Evolutionary conservation across 495 filamentous ascomycete genomes (phyloP).

Genomic region (Tuber melanosporum): DNA sequence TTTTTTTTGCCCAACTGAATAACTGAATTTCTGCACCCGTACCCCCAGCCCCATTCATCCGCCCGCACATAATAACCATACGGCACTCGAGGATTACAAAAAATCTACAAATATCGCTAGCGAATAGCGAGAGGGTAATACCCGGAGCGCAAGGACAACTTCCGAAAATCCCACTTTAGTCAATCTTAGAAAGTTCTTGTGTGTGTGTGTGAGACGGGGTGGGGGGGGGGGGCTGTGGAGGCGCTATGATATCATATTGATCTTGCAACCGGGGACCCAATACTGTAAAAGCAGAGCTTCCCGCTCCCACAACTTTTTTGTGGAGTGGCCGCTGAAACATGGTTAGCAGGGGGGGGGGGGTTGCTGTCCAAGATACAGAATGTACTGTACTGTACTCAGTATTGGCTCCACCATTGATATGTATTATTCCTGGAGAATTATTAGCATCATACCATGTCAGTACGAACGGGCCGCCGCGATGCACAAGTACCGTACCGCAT

Average conservation of each 20-base stretch:
- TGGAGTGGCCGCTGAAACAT: background rate
- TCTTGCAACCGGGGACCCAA: background rate
- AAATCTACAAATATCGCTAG: background rate
- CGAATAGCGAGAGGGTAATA: background rate
- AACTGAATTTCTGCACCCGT: too few species aligned
- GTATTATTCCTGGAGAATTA: too few species aligned
- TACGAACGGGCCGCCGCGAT: too few species aligned
- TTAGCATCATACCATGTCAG: too few species aligned
- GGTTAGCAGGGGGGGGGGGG: background rate
- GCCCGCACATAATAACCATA: background rate
- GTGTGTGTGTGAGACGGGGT: background rate
- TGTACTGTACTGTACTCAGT: too few species aligned
- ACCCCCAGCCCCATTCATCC: background rate
- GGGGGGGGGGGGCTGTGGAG: too few species aligned
- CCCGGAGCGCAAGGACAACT: background rate
- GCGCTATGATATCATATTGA: background rate
- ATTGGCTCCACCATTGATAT: background rate
- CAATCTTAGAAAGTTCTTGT: background rate
- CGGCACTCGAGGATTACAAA: background rate
- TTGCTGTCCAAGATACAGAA: background rate
- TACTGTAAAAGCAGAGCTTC: background rate
- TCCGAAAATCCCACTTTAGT: background rate
- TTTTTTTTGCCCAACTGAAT: too few species aligned
- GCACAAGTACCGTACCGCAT: too few species aligned
- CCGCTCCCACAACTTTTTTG: background rate